A percentile compares a stretch with the other conserved stretches of the same genome.
Evolutionary conservation across 176 grass and related monocot genomes (phyloP).

Genomic region (Pontederia crassipes): DNA sequence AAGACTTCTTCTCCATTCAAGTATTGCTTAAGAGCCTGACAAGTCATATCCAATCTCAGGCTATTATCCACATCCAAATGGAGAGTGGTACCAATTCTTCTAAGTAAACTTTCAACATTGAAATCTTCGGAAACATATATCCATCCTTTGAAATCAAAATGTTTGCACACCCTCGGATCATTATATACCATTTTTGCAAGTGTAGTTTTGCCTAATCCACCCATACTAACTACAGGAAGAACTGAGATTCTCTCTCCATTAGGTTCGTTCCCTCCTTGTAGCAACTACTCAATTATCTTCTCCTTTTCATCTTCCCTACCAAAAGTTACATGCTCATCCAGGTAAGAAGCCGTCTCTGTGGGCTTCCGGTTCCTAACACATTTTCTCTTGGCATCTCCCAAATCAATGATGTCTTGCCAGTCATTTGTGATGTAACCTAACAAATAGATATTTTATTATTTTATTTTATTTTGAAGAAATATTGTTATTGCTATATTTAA

Average conservation of each 20-base stretch:
- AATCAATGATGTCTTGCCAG: background rate
- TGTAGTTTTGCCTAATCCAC: too few relatives aligned
- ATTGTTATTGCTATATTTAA: too few relatives aligned
- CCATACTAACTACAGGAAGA: background rate
- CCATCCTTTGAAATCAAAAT: background rate
- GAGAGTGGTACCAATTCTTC: background rate
- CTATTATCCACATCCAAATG: background rate
- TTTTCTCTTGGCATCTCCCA: background rate
- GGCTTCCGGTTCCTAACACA: background rate
- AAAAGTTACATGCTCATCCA: background rate
- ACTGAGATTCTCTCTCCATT: background rate
- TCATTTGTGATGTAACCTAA: too few relatives aligned
- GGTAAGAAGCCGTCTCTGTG: background rate
- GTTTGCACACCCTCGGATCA: too few relatives aligned
- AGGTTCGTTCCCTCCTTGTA: too few relatives aligned
- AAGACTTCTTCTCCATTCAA: conserved; percentile 7
- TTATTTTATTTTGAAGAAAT: too few relatives aligned
- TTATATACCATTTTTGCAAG: too few relatives aligned
- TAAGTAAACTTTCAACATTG: background rate
- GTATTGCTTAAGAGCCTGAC: background rate
- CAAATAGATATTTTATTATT: too few relatives aligned
- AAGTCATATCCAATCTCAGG: background rate
- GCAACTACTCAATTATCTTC: background rate
- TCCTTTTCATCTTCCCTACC: conserved; percentile 2
- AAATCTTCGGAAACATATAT: conserved; percentile 1